Base-by-base conservation (phyloP, 176 grass and related monocot genomes). In the Avena atlantica region DNA sequence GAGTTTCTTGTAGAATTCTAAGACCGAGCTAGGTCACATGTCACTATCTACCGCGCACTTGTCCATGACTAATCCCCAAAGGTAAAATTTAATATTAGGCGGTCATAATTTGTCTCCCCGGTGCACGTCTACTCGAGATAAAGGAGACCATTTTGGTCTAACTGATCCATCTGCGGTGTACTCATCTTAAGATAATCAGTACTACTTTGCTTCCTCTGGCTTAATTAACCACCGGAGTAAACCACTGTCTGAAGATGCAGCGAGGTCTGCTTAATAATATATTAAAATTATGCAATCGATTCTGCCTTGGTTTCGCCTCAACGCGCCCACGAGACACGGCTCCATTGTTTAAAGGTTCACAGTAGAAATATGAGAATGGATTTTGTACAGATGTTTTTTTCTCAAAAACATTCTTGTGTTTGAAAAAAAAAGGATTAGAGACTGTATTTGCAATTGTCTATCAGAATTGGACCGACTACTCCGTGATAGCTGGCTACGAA, bases 171-270 rank as follows among this genome's bases (percentile, higher is more conserved):
- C 68, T 69, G 8, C 76, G 76, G 5, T 78, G 80, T 84, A 79
- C 85, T 83, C 74, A 47, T 87, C 86, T 86, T 80, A 78, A 79
- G 72, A 81, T 34, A 83, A 52, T 53, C 71, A 21, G 78, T 65
- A 65, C 12, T 0, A 57, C 0, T 83, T 72, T 84, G 60, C 67
- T 84, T 81, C 59, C 11, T 52, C 75, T 74, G 5, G 9, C 7
- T 12, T 40, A 25, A 71, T 50, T 36, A 40, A 10, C 31, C 17
- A 70, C 12, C 5, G 34, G 34, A 70, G 16, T 9, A 42, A 69
- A 19, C 65, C 12, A n/a, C 42, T 56, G 72, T 65, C 31, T 17
- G 5, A 71, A 83, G 53, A 44, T 63, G 81, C 1, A 47, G 44
- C 27, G 40, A 42, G 31, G 17, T 50, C 47, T 82, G 70, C 75